phyloP scores from a whole-genome alignment of 257 asterid species.

The Salvia miltiorrhiza region DNA sequence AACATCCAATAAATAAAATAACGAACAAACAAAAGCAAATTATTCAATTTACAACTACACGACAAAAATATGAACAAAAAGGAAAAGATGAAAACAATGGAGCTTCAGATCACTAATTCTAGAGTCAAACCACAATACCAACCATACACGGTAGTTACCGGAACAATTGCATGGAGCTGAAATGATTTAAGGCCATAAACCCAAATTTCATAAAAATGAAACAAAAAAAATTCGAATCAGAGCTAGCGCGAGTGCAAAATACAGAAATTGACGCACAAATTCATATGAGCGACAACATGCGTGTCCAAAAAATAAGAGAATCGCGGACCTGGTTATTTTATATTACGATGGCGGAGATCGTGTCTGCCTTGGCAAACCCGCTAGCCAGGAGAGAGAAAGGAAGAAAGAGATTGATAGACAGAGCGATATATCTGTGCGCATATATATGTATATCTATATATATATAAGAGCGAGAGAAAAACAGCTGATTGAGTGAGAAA shows the following conservation, averaged over 20 bases:
- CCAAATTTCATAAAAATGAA: conserved; percentile 8
- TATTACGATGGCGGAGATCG: conserved; percentile 23
- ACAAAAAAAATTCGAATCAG: conserved; percentile 11
- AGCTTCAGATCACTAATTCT: conserved; percentile 22
- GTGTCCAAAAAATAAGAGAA: not conserved
- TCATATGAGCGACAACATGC: not conserved
- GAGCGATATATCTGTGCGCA: not conserved
- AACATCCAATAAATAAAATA: not conserved
- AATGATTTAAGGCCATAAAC: not conserved
- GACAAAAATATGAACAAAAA: not conserved
- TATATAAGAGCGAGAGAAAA: conserved; percentile 1
- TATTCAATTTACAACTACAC: not conserved
- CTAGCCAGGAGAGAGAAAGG: conserved; percentile 13
- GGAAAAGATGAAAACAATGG: not conserved
- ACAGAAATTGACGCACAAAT: not conserved
- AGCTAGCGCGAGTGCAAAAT: conserved; percentile 12
- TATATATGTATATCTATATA: not conserved
- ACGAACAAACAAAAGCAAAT: not conserved
- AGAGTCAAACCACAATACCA: conserved; percentile 22
- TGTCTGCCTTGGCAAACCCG: conserved; percentile 29
- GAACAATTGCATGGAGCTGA: conserved; percentile 26
- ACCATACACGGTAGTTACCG: conserved; percentile 14
- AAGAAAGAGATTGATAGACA: conserved; percentile 12
- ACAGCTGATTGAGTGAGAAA: not conserved
- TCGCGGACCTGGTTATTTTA: conserved; percentile 23